Evolutionary conservation across 345 rosid genomes (phyloP), one percentile per base, ranked within the genome.

Genomic region (Xanthoceras sorbifolium): DNA sequence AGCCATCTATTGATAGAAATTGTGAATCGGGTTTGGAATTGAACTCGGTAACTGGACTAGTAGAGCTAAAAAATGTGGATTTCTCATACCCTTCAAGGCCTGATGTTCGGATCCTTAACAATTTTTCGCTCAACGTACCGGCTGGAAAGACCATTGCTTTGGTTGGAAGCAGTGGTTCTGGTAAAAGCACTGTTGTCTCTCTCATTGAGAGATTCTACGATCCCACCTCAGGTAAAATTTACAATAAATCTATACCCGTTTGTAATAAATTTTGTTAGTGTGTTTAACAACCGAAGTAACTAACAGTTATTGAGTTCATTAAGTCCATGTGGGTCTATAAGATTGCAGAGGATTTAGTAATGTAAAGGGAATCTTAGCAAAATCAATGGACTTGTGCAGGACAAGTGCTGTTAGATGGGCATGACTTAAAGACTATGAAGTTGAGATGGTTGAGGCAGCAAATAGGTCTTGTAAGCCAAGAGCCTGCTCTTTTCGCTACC

Each of bases 131-230:
- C n/a, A 87, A 79, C 34, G 99, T 95, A 74, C 96, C 99, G 0
- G 96, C 99, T 2, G 99, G 98, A 29, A 95, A 90, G 83, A 95
- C 98, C 40, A 92, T 95, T 60, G 99, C 99, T 81, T 86, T 95
- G 84, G 99, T 93, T 17, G 99, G 99, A 60, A 95, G 98, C 85
- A 95, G 99, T 29, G 99, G 99, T 79, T 95, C 99, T 6, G 99
- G 99, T 22, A 95, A 95, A 85, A 95, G 99, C 85, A 95, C 99
- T 0, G 96, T 93, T 25, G 99, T 95, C 42, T 89, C 99, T 40
- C 93, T 95, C 72, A 95, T 95, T 23, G 99, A 95, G 82, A 84
- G 99, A 84, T 95, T 95, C 82, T 95, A 95, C 36, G 98, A 95
- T 82, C 99, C 99, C 46, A 80, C 73, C 73, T 86, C 96, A 86